Base-by-base conservation (phyloP, 1,284 basidiomycete genomes). In the Tilletia walkeri region DNA sequence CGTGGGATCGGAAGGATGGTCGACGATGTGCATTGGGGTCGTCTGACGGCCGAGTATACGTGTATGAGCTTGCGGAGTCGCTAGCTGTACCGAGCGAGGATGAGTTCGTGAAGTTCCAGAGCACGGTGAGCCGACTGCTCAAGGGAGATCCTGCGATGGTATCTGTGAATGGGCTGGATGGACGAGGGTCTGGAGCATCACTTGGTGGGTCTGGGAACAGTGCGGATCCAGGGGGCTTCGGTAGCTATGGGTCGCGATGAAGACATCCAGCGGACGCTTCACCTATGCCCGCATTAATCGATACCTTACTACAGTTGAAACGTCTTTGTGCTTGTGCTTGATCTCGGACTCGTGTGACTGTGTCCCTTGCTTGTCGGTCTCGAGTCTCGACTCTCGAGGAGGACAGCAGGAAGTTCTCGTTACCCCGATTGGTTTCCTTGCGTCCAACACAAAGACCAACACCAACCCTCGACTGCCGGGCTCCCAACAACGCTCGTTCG, bases 1-100 rank as follows among this genome's bases (percentile, higher is more conserved):
- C 91, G 72, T 99, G 95, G 94, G 94, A 98, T 80, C 87, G 88
- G 69, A 91, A 92, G 84, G 90, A 93, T 75, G 90, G 92, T 3
- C 89, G 91, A 50, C 89, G 93, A 65, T 91, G 89, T 2, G 95
- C 92, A 0, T 85, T 95, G 48, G 96, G 94, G 36, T 92, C 92
- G 14, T 92, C 92, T 75, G 95, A 98, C 76, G 96, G 96, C 24
- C 90, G 89, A 73, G 84, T 99, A 69, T 95, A 96, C 84, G 88
- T 99, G 50, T 97, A 96, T 84, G 94, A 81, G 14, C 66, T 78
- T 1, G 71, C 65, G 4, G 78, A 80, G 18, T 12, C 41, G 18
- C 53, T 78, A 39, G 73, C 70, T 14, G 7, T 24, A 6, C 73
- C 73, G 6, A 61, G 70, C 10, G 77, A 80, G 20, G 79, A 81